Evolutionary conservation across 352 stramenopile genomes (phyloP), one percentile per base, ranked within the genome.

Genomic region (Globisporangium abappressorium): DNA sequence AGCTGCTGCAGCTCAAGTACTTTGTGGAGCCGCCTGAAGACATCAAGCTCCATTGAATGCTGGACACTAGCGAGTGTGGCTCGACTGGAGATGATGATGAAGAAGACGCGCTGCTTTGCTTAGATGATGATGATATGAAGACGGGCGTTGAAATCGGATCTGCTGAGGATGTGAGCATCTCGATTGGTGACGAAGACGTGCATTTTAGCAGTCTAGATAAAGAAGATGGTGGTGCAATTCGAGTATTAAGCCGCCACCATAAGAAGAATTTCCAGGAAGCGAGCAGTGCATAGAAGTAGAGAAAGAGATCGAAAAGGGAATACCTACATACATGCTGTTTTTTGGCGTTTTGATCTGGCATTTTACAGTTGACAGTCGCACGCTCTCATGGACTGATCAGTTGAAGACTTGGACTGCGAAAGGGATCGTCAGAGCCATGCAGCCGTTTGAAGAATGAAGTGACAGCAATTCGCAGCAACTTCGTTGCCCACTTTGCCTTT

Each of bases 21-120:
- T 92, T 92, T 72, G 80, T 92, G 9, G 65, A 86, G 15, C 75
- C 71, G 15, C 75, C 81, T 0, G 71, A 74, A 1, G 76, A 82
- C n/a, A 33, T 53, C 8, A 68, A 68, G 38, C 53, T 59, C 9
- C 62, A 68, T 18, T 64, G 26, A 59, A 59, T 59, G 53, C 2
- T 12, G n/a, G 8, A 8, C 47, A 54, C 20, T 11, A 24, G 47
- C n/a, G 1, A 28, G 1, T 24, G 8, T n/a, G n/a, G 9, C 12
- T 24, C 47, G 47, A 54, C n/a, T 9, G 51, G 51, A 12, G 26
- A 33, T 24, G 54, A 43, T 12, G 53, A 4, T 2, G 15, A 14
- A 24, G 54, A 58, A 33, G 24, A 11, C 53, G 54, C 33, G 15
- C 54, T 59, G 54, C 54, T 59, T 20, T 18, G 34, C 18, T 38